Evolutionary conservation across 805 yeast genomes (phyloP), one percentile per base, ranked within the genome.

Genomic region (Schizosaccharomyces lindneri): DNA sequence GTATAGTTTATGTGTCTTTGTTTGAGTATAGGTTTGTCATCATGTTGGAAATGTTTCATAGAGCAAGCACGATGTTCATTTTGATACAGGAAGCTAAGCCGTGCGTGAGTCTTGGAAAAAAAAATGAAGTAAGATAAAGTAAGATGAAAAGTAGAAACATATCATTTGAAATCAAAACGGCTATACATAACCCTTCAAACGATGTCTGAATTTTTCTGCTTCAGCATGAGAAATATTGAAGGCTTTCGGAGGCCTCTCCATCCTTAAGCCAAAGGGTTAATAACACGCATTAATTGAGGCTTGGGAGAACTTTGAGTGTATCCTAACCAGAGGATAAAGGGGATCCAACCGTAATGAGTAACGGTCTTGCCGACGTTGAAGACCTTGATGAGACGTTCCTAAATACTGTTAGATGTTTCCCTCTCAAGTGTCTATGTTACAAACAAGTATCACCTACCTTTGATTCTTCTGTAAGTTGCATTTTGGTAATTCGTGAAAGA

Each of bases 261-360:
- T 9, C 31, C 13, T 29, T 51, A 51, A 21, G 57, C 57, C 31
- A 51, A 29, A 51, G 57, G 57, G n/a, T 51, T 51, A 29, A 51
- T 41, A 13, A 19, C 19, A 41, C 43, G 43, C 24, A 31, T 31
- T 24, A 59, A 51, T 43, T 62, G 63, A 19, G 59, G 59, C 41
- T 61, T 60, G 32, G 48, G 48, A n/a, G 62, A 19, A 15, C 55
- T 59, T 31, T 43, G 55, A 63, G 62, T 43, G 64, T 64, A 57
- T 21, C 48, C 27, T 68, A 93, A 76, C 77, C 93, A 93, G 70
- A 93, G 77, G 66, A 93, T 83, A 71, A 93, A 85, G 63, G 98
- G 98, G 68, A 93, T 83, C 87, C 95, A 93, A 59, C 97, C 97
- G 74, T 88, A 93, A 74, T 94, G 98, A 63, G 90, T 85, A 69